phyloP scores from a whole-genome alignment of 164 flowering plant genomes.

The Vitis amurensis region DNA sequence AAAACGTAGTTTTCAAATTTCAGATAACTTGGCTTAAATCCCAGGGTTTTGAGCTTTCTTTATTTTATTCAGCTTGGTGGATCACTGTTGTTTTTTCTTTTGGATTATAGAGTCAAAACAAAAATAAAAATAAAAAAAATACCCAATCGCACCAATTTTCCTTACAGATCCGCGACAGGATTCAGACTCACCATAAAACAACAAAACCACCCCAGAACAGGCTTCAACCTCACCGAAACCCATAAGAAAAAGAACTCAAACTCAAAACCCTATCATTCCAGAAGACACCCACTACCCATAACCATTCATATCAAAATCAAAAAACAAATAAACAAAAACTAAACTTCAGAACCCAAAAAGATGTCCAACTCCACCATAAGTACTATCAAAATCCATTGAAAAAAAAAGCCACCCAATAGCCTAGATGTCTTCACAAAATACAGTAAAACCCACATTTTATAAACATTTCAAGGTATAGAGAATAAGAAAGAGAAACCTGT shows the following conservation, averaged over 20 bases:
- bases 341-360: background rate
- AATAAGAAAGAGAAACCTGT: slow-evolving; percentile 4
- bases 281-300: background rate
- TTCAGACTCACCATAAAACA: background rate
- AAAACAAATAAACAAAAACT: background rate
- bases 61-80: background rate
- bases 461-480: background rate
- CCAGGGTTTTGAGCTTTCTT: background rate
- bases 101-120: too few species aligned
- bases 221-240: background rate
- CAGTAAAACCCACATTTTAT: background rate
- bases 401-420: background rate
- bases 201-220: background rate
- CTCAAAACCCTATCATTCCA: background rate
- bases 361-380: background rate
- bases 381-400: background rate
- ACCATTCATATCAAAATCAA: background rate
- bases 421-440: background rate
- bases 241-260: background rate
- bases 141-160: background rate
- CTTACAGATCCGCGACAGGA: background rate
- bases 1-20: slow-evolving; percentile 4
- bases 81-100: too few species aligned
- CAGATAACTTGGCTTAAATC: background rate
- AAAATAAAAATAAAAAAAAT: background rate